Percentiles rank a stretch among this genome's conserved stretches.
phyloP scores from a whole-genome alignment of 208 protist species.

The Acanthamoeba quina region DNA sequence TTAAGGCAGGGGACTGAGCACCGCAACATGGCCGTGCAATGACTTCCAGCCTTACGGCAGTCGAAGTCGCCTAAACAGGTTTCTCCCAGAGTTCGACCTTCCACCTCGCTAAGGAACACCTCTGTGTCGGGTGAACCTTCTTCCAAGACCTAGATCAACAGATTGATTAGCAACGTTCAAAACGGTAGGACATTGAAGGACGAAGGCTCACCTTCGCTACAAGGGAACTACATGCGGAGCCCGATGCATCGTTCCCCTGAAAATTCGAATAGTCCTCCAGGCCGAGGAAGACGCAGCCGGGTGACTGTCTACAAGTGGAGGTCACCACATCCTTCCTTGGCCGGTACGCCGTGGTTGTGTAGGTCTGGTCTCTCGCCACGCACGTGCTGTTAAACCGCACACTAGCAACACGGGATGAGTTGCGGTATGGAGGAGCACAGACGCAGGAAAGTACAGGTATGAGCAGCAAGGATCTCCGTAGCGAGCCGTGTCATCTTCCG shows the following conservation, averaged over 20 bases:
- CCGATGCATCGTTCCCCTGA: too few relatives aligned
- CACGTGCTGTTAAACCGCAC: not conserved
- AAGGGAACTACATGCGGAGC: too few relatives aligned
- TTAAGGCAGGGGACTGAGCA: not conserved
- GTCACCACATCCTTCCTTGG: too few relatives aligned
- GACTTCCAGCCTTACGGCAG: not conserved
- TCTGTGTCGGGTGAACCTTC: not conserved
- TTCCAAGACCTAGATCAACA: conserved; percentile 2
- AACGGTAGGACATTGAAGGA: too few relatives aligned
- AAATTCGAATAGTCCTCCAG: not conserved
- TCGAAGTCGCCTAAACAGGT: not conserved
- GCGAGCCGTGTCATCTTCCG: not conserved
- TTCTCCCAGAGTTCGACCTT: not conserved
- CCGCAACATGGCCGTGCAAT: not conserved
- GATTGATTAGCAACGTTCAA: too few relatives aligned
- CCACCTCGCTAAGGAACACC: not conserved
- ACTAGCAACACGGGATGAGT: not conserved
- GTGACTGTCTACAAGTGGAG: not conserved
- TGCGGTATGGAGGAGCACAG: not conserved
- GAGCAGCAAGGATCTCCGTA: not conserved
- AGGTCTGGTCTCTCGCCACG: too few relatives aligned
- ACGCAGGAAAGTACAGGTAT: not conserved
- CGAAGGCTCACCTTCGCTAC: too few relatives aligned
- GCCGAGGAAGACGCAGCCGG: not conserved
- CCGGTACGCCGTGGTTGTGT: too few relatives aligned